Evolutionary conservation across 2,329 filamentous ascomycete genomes (phyloP), one percentile per base, ranked within the genome.

Genomic region (Calonectria montana): DNA sequence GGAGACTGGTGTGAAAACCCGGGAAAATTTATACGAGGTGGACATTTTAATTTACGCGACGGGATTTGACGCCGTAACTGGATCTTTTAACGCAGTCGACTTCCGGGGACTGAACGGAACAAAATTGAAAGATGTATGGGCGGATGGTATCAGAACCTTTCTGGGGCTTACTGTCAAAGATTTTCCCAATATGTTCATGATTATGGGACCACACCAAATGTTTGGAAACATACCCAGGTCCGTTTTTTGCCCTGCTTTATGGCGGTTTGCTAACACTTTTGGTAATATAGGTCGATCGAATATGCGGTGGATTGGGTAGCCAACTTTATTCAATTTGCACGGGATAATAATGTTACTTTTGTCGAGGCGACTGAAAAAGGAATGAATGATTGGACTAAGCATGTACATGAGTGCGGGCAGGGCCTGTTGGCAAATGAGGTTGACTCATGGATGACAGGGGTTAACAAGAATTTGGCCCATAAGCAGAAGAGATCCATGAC

Each of bases 401-500:
- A 89, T 80, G 88, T 89, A 2, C 78, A 84, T 27, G 81, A 86
- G 4, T 87, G 85, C 64, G 83, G 84, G 0, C 78, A 84, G 41
- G 87, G 87, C 0, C 70, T 86, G 12, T 74, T 89, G 29, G 81
- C 83, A 0, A 77, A 77, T 25, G 76, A 77, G 10, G 75, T 77
- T 0, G 87, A 89, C 71, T 85, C 83, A 1, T 90, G 88, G 88
- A 88, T 89, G 87, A 89, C 87, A 2, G 88, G 88, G 0, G 85
- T 89, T 2, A 89, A 89, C 73, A 87, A 59, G 21, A 59, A 59
- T 27, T 21, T 59, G 13, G 53, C 53, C 25, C 53, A 59, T 35
- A 59, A 59, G 31, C 53, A 59, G 5, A 59, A 59, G 53, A 59
- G 53, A 25, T 59, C 53, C 7, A 59, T 59, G 53, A 59, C 53